A percentile compares a stretch with the other conserved stretches of the same genome.
phyloP scores from a whole-genome alignment of 1,284 basidiomycete species.

The Naganishia albida region DNA sequence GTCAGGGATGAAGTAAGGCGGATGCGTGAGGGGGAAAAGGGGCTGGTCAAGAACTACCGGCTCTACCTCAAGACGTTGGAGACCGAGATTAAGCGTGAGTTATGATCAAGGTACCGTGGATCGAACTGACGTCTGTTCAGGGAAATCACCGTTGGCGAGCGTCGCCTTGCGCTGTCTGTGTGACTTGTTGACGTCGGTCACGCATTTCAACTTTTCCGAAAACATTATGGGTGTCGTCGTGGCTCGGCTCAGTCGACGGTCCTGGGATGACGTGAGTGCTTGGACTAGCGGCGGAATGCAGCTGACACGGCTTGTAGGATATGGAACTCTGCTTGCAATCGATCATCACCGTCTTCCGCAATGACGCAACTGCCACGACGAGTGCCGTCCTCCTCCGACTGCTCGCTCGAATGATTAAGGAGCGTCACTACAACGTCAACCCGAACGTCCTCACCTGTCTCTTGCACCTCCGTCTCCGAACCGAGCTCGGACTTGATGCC shows the following conservation, averaged over 20 bases:
- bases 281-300: slow-evolving; percentile 24
- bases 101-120: slow-evolving; percentile 12
- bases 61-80: slow-evolving; percentile 83
- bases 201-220: slow-evolving; percentile 95
- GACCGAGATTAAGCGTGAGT: slow-evolving; percentile 77
- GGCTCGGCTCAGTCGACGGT: slow-evolving; percentile 75
- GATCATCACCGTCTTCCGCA: slow-evolving; percentile 75
- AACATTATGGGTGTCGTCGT: slow-evolving; percentile 91
- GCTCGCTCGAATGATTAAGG: slow-evolving; percentile 94
- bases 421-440: slow-evolving; percentile 84
- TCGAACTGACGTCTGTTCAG: slow-evolving; percentile 53
- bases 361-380: slow-evolving; percentile 73
- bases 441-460: slow-evolving; percentile 85
- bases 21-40: slow-evolving; percentile 93
- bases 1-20: slow-evolving; percentile 89
- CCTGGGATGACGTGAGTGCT: slow-evolving; percentile 76
- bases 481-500: slow-evolving; percentile 62
- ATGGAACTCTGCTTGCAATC: slow-evolving; percentile 80
- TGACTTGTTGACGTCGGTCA: slow-evolving; percentile 74
- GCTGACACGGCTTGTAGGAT: slow-evolving; percentile 55
- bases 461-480: slow-evolving; percentile 80
- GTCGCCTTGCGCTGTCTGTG: slow-evolving; percentile 82
- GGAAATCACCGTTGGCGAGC: slow-evolving; percentile 69
- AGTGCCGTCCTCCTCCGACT: slow-evolving; percentile 88
- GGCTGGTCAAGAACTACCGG: slow-evolving; percentile 88